Evolutionary conservation across 1,284 basidiomycete genomes (phyloP).

Genomic region (Ganoderma sp.): DNA sequence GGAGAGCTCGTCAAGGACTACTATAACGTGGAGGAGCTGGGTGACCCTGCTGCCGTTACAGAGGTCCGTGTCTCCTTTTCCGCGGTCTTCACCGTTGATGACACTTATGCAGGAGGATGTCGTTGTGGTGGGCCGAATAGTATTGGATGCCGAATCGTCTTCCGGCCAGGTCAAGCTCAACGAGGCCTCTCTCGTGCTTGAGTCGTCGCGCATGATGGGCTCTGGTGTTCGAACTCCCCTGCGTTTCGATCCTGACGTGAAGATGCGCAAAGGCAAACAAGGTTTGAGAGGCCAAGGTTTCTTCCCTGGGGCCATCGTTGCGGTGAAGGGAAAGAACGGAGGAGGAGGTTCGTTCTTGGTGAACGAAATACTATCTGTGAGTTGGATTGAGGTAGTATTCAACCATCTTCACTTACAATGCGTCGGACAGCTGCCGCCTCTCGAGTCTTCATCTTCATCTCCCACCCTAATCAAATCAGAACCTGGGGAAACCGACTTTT

Average conservation of each 20-base stretch:
- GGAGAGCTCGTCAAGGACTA: slow-evolving; percentile 72
- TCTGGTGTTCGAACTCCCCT: slow-evolving; percentile 76
- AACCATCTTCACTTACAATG: slow-evolving; percentile 33
- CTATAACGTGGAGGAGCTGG: slow-evolving; percentile 74
- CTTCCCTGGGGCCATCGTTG: slow-evolving; percentile 91
- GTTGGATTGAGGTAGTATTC: slow-evolving; percentile 22
- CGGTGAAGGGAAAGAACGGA: slow-evolving; percentile 90
- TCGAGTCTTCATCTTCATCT: slow-evolving; percentile 49
- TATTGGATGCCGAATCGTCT: slow-evolving; percentile 67
- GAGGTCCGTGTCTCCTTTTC: slow-evolving; percentile 56
- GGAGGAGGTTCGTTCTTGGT: slow-evolving; percentile 88
- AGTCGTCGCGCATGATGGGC: slow-evolving; percentile 81
- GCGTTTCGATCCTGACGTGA: slow-evolving; percentile 69
- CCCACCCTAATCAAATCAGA: slow-evolving; percentile 43
- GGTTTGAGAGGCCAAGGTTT: slow-evolving; percentile 76
- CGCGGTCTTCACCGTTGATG: slow-evolving; percentile 2
- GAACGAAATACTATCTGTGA: slow-evolving; percentile 80
- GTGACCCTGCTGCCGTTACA: slow-evolving; percentile 77
- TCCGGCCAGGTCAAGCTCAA: slow-evolving; percentile 69
- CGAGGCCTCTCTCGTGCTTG: slow-evolving; percentile 76
- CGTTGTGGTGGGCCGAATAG: slow-evolving; percentile 82
- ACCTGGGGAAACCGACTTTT: slow-evolving; percentile 53
- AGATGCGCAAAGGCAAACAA: slow-evolving; percentile 67
- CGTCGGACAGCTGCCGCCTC: slow-evolving; percentile 54
- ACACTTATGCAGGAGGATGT: slow-evolving; percentile 63